Conservation (phyloP, 495 filamentous ascomycete genomes). For the Penicillium pulvis region DNA sequence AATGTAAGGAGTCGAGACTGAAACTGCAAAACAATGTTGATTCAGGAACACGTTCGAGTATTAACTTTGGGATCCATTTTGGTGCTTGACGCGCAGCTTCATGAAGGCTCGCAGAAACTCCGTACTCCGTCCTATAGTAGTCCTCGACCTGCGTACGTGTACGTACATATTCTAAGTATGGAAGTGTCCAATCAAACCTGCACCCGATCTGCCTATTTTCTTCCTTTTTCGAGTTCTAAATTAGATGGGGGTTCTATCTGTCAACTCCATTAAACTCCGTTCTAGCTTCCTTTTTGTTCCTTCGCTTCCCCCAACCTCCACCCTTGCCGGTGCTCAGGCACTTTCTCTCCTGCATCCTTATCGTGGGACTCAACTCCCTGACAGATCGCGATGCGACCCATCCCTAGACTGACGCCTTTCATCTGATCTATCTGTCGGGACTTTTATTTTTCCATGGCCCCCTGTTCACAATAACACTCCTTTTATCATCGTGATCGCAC, state of each 20-base stretch:
- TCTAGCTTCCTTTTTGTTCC: not conserved
- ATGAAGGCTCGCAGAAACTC: not conserved
- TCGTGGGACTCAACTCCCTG: not conserved
- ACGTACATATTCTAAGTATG: not conserved
- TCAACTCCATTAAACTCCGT: not conserved
- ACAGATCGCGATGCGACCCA: conserved; percentile 5
- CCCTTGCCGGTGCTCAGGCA: conserved; percentile 4
- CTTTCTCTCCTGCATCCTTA: conserved; percentile 2
- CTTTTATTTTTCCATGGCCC: not conserved
- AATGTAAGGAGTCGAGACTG: conserved; percentile 2
- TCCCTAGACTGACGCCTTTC: conserved; percentile 2
- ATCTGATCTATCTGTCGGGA: not conserved
- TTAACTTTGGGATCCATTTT: not conserved
- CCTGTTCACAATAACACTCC: not conserved
- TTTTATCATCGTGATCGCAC: not conserved
- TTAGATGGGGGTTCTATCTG: not conserved
- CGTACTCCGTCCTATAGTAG: not conserved
- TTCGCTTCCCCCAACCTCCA: not conserved
- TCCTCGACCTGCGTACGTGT: too few species aligned
- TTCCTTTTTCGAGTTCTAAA: not conserved
- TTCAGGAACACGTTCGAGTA: not conserved
- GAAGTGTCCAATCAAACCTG: not conserved
- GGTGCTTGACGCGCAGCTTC: too few species aligned
- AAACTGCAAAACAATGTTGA: not conserved
- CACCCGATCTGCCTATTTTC: not conserved